Evolutionary conservation across 345 rosid genomes (phyloP).

Genomic region (Gossypium longicalyx): DNA sequence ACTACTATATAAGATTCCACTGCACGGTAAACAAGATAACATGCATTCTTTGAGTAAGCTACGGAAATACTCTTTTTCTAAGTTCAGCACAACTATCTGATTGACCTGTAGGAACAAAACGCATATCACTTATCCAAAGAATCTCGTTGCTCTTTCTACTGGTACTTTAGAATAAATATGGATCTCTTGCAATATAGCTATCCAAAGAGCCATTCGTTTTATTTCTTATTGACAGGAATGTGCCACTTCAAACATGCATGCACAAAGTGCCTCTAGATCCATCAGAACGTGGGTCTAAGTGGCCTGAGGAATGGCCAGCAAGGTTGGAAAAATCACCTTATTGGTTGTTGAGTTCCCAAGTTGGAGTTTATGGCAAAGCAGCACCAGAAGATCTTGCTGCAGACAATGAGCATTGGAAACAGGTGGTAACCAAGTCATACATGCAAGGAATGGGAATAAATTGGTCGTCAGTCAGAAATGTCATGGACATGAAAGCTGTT

Average conservation of each 20-base stretch:
- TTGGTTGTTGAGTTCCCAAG: slow-evolving; percentile 78
- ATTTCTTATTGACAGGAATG: slow-evolving; percentile 50
- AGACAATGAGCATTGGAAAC: slow-evolving; percentile 86
- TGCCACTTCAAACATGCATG: slow-evolving; percentile 87
- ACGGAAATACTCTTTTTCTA: not conserved
- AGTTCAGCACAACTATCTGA: not conserved
- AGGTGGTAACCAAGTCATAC: slow-evolving; percentile 77
- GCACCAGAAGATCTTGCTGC: slow-evolving; percentile 81
- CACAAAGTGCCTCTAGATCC: slow-evolving; percentile 65
- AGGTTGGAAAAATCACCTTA: slow-evolving; percentile 79
- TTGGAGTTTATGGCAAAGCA: slow-evolving; percentile 91
- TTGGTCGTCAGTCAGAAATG: slow-evolving; percentile 81
- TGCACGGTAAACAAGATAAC: not conserved
- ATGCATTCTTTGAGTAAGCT: not conserved
- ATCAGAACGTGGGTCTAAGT: slow-evolving; percentile 71
- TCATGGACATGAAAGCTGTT: slow-evolving; percentile 96
- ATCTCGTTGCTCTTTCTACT: not conserved
- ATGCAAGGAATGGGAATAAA: slow-evolving; percentile 75
- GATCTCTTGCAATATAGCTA: not conserved
- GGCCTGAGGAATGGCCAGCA: slow-evolving; percentile 96
- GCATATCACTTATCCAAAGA: not conserved
- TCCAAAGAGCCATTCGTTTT: slow-evolving; percentile 16
- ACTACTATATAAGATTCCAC: not conserved
- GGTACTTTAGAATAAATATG: not conserved
- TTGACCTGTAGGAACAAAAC: not conserved